Conservation (phyloP, 176 grass and related monocot genomes). For the Avena atlantica region DNA sequence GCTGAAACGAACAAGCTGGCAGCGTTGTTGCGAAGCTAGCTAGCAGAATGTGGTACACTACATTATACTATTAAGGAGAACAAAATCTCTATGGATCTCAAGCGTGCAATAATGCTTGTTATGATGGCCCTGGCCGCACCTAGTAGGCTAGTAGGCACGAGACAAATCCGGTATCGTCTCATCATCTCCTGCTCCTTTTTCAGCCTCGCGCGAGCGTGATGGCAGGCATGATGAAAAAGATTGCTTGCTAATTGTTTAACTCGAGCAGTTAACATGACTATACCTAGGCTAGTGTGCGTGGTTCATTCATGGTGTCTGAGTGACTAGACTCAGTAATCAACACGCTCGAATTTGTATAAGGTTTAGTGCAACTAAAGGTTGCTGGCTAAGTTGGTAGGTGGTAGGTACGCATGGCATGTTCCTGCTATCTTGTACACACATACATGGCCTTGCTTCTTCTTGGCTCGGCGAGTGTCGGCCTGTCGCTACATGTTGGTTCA, state of each 20-base stretch:
- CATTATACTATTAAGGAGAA: not conserved
- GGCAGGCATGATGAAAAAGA: slow-evolving; percentile 2
- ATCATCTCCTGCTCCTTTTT: not conserved
- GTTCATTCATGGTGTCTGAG: not conserved
- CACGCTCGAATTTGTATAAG: no score
- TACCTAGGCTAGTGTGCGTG: not conserved
- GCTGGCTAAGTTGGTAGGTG: no score
- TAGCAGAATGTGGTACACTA: not conserved
- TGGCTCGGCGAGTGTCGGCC: not conserved
- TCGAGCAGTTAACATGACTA: slow-evolving; percentile 14
- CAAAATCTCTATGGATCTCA: not conserved
- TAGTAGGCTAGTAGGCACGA: no score
- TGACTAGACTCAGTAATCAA: no score
- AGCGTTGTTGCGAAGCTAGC: not conserved
- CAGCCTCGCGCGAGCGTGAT: not conserved
- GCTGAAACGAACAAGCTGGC: not conserved
- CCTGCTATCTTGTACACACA: not conserved
- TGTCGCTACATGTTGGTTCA: no score
- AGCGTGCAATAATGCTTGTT: not conserved
- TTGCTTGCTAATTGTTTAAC: not conserved
- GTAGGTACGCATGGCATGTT: not conserved
- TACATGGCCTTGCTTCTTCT: not conserved
- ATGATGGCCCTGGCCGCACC: not conserved
- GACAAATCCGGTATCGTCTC: not conserved
- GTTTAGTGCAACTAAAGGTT: no score